Evolutionary conservation across 2,329 filamentous ascomycete species (phyloP).

Genomic region (Sporothrix brasiliensis): DNA sequence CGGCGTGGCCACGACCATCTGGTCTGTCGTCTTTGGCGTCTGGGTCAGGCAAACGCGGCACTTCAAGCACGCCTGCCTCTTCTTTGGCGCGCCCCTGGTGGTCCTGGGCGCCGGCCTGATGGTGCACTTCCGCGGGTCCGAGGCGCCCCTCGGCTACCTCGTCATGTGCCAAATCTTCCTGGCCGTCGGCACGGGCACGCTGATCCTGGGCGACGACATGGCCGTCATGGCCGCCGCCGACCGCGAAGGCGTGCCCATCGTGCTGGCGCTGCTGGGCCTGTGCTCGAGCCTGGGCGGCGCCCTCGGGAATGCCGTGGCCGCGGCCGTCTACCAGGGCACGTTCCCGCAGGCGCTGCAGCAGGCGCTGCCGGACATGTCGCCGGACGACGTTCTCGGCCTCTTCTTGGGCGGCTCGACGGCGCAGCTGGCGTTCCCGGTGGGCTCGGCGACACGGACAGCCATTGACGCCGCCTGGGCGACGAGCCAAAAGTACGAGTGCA

Average conservation of each 20-base stretch:
- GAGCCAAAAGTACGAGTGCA: slow-evolving; percentile 53
- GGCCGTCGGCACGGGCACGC: slow-evolving; percentile 58
- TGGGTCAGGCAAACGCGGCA: slow-evolving; percentile 53
- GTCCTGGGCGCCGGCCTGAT: slow-evolving; percentile 59
- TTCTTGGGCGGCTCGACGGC: slow-evolving; percentile 55
- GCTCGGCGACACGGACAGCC: slow-evolving; percentile 53
- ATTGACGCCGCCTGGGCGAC: slow-evolving; percentile 62
- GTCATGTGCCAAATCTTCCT: slow-evolving; percentile 61
- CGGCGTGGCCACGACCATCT: slow-evolving; percentile 46
- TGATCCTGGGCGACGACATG: slow-evolving; percentile 62
- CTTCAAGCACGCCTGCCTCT: slow-evolving; percentile 49
- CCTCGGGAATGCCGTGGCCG: slow-evolving; percentile 60
- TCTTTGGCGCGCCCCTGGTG: slow-evolving; percentile 56
- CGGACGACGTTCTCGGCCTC: slow-evolving; percentile 45
- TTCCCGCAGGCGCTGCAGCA: slow-evolving; percentile 54
- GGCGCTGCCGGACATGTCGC: slow-evolving; percentile 54
- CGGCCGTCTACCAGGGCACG: slow-evolving; percentile 62
- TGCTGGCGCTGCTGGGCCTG: slow-evolving; percentile 61
- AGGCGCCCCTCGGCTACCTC: slow-evolving; percentile 54
- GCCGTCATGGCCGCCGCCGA: slow-evolving; percentile 61
- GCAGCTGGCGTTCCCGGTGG: slow-evolving; percentile 56
- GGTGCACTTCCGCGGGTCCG: slow-evolving; percentile 59
- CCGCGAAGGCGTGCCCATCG: slow-evolving; percentile 61
- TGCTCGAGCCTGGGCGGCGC: slow-evolving; percentile 62
- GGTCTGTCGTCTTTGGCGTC: slow-evolving; percentile 51